Percentiles rank a stretch among this genome's conserved stretches.
Conservation (phyloP, 306 rosid genomes). For the Vigna nakashimae region DNA sequence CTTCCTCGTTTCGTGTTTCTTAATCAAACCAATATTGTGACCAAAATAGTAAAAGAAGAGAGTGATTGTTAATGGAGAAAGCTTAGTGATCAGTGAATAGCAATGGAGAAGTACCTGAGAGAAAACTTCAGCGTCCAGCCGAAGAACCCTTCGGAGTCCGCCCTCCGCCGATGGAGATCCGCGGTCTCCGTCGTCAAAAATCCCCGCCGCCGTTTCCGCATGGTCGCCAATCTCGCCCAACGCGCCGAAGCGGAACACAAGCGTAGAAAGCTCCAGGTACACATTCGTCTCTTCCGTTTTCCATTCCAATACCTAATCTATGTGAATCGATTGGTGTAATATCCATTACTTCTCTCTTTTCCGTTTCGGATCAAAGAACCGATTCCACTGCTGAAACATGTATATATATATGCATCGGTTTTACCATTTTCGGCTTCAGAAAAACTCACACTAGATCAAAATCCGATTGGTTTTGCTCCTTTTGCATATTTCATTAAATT, state of each 20-base stretch:
- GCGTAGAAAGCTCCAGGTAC: constrained; percentile 74
- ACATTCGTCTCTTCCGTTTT: neutral
- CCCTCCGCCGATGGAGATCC: constrained; percentile 80
- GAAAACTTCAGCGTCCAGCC: constrained; percentile 68
- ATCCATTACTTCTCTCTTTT: neutral
- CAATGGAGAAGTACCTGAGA: constrained; percentile 76
- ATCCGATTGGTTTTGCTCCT: neutral
- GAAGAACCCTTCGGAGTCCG: constrained; percentile 66
- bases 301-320: neutral
- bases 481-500: neutral
- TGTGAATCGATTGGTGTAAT: neutral
- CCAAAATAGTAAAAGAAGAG: neutral
- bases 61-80: constrained; percentile 28
- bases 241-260: constrained; percentile 69
- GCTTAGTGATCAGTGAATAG: neutral
- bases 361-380: neutral
- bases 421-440: neutral
- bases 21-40: neutral
- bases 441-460: neutral
- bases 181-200: constrained; percentile 88
- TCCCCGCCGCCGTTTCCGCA: constrained; percentile 90
- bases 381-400: neutral
- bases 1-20: neutral
- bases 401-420: neutral
- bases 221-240: constrained; percentile 89